phyloP scores from a whole-genome alignment of 306 rosid genomes.

The Benincasa hispida region DNA sequence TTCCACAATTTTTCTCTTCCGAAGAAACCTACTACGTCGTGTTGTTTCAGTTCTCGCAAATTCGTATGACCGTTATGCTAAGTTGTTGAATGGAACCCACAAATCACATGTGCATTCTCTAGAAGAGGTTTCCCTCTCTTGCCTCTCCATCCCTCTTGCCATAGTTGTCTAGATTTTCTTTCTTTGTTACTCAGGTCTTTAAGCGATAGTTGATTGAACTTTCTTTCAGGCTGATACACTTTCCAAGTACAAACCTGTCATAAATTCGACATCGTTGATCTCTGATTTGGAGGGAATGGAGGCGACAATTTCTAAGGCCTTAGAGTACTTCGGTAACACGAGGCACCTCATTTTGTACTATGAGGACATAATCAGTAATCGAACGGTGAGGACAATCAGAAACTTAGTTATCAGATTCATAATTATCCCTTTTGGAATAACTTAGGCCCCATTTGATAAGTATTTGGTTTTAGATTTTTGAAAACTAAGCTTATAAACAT shows the following conservation, averaged over 20 bases:
- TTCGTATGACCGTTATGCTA: slow-evolving; percentile 83
- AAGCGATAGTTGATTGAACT: not conserved
- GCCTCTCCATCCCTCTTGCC: not conserved
- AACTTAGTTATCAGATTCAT: not conserved
- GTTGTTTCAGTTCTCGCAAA: slow-evolving; percentile 79
- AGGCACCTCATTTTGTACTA: slow-evolving; percentile 66
- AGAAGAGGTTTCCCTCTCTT: slow-evolving; percentile 51
- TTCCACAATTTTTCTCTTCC: slow-evolving; percentile 71
- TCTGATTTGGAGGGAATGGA: slow-evolving; percentile 58
- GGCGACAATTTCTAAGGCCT: slow-evolving; percentile 35
- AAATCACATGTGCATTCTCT: slow-evolving; percentile 84
- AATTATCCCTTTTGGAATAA: not conserved
- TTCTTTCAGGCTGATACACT: slow-evolving; percentile 61
- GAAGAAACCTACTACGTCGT: slow-evolving; percentile 65
- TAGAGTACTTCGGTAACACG: slow-evolving; percentile 61
- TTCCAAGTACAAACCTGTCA: slow-evolving; percentile 63
- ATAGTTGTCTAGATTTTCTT: not conserved
- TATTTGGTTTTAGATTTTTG: too few species aligned
- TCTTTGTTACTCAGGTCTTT: slow-evolving; percentile 11
- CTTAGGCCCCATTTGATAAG: not conserved
- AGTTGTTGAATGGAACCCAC: slow-evolving; percentile 87
- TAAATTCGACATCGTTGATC: slow-evolving; percentile 50
- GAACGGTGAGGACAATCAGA: slow-evolving; percentile 37
- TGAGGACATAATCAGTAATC: slow-evolving; percentile 67
- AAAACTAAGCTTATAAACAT: too few species aligned